Percentiles rank a stretch among this genome's conserved stretches.
Evolutionary conservation across 768 basidiomycete genomes (phyloP).

Genomic region (Naganishia randhawae): DNA sequence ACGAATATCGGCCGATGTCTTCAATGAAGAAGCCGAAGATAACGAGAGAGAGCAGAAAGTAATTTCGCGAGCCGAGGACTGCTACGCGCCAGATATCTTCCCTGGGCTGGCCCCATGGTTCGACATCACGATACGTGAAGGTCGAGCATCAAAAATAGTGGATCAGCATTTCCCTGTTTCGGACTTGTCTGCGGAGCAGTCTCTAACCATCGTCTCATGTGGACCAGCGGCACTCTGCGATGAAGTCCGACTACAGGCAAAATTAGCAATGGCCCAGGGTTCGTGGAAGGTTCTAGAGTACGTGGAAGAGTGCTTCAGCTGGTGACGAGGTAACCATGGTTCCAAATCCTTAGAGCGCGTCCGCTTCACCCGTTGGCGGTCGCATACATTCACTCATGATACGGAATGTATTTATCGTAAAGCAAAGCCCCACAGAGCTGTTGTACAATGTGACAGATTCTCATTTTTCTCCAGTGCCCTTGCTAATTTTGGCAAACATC

Average conservation of each 20-base stretch:
- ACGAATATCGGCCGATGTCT: too few species aligned
- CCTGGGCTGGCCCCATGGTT: conserved; percentile 3
- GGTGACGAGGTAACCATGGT: too few species aligned
- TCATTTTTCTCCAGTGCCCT: background rate
- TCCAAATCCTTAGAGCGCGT: too few species aligned
- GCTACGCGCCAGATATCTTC: background rate
- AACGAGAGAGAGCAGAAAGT: background rate
- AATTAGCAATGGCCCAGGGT: background rate
- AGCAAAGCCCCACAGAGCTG: too few species aligned
- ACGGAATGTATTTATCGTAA: too few species aligned
- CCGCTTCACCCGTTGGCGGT: too few species aligned
- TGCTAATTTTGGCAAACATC: conserved; percentile 8
- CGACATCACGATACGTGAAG: background rate
- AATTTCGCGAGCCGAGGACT: background rate
- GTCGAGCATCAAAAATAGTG: conserved; percentile 1
- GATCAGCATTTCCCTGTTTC: conserved; percentile 3
- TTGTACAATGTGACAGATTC: background rate
- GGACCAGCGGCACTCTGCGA: conserved; percentile 16
- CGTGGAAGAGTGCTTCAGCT: conserved; percentile 14
- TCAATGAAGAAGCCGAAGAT: background rate
- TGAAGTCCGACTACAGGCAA: conserved; percentile 16
- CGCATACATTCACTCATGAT: too few species aligned
- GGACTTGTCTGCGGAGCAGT: conserved; percentile 9
- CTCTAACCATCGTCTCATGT: conserved; percentile 5
- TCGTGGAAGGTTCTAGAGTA: background rate